These are phyloP conservation scores for Pyricularia grisea DNA, from an alignment of 2,329 filamentous ascomycete species.

Conservation along the genomic window DNA sequence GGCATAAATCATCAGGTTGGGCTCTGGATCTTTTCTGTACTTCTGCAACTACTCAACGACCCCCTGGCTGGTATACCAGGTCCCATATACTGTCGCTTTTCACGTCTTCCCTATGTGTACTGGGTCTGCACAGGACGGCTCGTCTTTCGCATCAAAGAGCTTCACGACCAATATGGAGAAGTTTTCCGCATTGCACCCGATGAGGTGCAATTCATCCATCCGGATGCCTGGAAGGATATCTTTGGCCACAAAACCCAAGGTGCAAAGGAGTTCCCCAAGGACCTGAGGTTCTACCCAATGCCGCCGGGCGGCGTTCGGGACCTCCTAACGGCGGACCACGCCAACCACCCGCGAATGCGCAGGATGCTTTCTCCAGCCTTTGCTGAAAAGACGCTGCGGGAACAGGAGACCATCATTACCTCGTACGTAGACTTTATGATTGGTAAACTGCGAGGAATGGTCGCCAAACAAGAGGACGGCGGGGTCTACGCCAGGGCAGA, in stretches of 20 bases:
- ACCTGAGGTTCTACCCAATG: conserved; percentile 5
- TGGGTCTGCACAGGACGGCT: conserved; percentile 1
- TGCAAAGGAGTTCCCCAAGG: conserved; percentile 8
- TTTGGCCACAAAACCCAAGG: conserved; percentile 5
- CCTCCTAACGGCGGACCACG: conserved; percentile 5
- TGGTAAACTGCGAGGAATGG: conserved; percentile 2
- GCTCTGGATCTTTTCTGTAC: neutral
- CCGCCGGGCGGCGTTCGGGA: neutral
- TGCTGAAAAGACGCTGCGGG: conserved; percentile 10
- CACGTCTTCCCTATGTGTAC: neutral
- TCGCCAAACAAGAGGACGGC: neutral
- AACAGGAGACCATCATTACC: conserved; percentile 8
- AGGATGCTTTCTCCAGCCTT: conserved; percentile 8
- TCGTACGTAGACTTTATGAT: conserved; percentile 8
- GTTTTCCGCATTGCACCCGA: neutral
- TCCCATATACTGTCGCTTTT: neutral
- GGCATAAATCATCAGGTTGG: neutral
- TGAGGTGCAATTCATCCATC: conserved; percentile 2
- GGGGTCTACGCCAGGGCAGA: conserved; percentile 24
- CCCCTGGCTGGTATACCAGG: neutral
- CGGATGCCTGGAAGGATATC: conserved; percentile 2
- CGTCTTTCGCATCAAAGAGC: neutral
- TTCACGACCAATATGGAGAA: conserved; percentile 3
- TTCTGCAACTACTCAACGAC: neutral
- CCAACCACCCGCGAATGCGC: conserved; percentile 6